phyloP scores from a whole-genome alignment of 2,329 filamentous ascomycete genomes.

The Decorospora gaudefroyi region DNA sequence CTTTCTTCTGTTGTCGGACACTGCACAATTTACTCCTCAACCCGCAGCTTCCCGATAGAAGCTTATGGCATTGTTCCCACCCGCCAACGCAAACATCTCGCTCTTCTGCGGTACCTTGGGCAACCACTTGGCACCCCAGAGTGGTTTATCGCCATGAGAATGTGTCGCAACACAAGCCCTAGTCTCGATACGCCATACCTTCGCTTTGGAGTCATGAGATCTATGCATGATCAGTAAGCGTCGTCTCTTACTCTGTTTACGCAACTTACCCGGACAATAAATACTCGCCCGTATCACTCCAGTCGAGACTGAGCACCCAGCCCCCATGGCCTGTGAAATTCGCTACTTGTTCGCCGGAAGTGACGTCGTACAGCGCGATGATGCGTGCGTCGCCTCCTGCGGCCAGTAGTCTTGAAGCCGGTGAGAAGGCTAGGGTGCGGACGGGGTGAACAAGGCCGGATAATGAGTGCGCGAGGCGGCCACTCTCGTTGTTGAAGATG shows the following conservation, averaged over 20 bases:
- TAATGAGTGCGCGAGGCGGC: conserved; percentile 81
- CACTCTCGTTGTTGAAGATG: conserved; percentile 91
- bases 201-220: conserved; percentile 89
- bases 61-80: conserved; percentile 44
- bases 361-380: conserved; percentile 90
- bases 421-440: conserved; percentile 84
- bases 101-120: conserved; percentile 43
- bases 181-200: conserved; percentile 91
- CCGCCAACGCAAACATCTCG: conserved; percentile 50
- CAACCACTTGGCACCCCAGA: conserved; percentile 49
- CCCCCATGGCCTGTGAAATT: conserved; percentile 78
- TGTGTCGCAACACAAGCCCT: conserved; percentile 88
- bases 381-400: conserved; percentile 87
- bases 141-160: conserved; percentile 70
- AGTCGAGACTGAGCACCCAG: conserved; percentile 91
- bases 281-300: conserved; percentile 91
- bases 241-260: too few species aligned
- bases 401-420: conserved; percentile 79
- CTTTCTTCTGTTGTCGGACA: too few species aligned
- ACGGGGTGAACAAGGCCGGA: conserved; percentile 86
- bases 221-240: conserved; percentile 52
- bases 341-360: conserved; percentile 88
- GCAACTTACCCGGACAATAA: conserved; percentile 71
- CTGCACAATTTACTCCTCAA: too few species aligned
- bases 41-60: conserved; percentile 50